phyloP scores from a whole-genome alignment of 345 rosid genomes.

The Syzygium aromaticum region DNA sequence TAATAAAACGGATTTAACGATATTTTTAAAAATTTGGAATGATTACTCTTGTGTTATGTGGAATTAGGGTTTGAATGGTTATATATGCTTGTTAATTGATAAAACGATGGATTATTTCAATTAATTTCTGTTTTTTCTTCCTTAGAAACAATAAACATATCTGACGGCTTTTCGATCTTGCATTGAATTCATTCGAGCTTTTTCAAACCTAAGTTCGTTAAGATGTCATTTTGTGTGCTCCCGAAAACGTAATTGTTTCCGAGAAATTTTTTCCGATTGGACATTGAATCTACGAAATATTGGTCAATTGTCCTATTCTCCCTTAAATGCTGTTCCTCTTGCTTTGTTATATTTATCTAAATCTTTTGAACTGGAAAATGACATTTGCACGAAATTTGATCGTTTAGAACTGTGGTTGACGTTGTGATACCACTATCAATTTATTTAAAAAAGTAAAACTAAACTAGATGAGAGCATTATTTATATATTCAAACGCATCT shows the following conservation, averaged over 20 bases:
- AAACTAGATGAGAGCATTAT: background rate
- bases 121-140: background rate
- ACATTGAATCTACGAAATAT: background rate
- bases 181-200: background rate
- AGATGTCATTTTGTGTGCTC: background rate
- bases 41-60: background rate
- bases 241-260: background rate
- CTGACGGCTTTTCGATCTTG: background rate
- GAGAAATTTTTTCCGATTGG: background rate
- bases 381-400: background rate
- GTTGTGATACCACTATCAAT: background rate
- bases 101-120: background rate
- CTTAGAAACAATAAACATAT: background rate
- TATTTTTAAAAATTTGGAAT: background rate
- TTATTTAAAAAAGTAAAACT: background rate
- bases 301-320: background rate
- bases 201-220: background rate
- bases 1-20: background rate
- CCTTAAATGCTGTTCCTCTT: background rate
- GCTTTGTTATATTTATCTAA: background rate
- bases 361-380: background rate
- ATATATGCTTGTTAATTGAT: background rate
- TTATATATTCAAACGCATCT: background rate
- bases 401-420: background rate
- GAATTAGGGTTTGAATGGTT: background rate